Conservation (phyloP, 352 stramenopile species). For the Globisporangium yorkense region DNA sequence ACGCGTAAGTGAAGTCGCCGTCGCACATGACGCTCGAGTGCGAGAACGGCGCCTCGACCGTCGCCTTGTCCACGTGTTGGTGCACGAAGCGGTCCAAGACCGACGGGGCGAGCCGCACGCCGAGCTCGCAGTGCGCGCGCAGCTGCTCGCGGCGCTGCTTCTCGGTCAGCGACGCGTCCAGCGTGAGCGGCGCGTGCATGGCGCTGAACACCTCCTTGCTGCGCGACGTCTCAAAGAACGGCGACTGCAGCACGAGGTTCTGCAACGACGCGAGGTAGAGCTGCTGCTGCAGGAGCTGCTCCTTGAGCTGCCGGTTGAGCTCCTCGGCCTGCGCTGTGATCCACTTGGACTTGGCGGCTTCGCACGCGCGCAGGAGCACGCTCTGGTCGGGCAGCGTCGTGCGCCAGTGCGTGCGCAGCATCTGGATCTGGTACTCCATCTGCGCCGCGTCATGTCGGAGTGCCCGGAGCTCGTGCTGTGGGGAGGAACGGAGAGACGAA, state of each 20-base stretch:
- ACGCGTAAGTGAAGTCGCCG: conserved; percentile 36
- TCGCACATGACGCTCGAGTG: conserved; percentile 60
- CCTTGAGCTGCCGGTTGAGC: conserved; percentile 44
- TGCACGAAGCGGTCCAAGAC: conserved; percentile 32
- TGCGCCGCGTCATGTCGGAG: conserved; percentile 36
- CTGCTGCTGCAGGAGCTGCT: conserved; percentile 58
- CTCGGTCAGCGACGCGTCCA: conserved; percentile 12
- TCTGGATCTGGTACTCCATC: conserved; percentile 35
- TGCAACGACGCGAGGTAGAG: conserved; percentile 58
- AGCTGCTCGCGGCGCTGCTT: conserved; percentile 29
- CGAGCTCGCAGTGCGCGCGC: conserved; percentile 26
- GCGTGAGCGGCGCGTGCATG: conserved; percentile 30
- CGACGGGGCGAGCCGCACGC: conserved; percentile 25
- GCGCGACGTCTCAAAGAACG: conserved; percentile 31
- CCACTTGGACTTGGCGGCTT: conserved; percentile 51
- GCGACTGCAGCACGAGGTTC: conserved; percentile 42
- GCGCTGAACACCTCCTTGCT: conserved; percentile 52
- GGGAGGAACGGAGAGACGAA: neutral
- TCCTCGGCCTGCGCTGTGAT: conserved; percentile 36
- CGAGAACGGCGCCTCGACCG: conserved; percentile 33
- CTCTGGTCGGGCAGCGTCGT: conserved; percentile 22
- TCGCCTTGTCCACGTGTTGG: conserved; percentile 23
- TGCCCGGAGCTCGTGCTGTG: conserved; percentile 42
- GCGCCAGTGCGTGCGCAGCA: conserved; percentile 41
- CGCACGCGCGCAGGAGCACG: conserved; percentile 32